Evolutionary conservation across 139 green algal genomes (phyloP), one percentile per base, ranked within the genome.

Genomic region (Diplosphaera chodatii): DNA sequence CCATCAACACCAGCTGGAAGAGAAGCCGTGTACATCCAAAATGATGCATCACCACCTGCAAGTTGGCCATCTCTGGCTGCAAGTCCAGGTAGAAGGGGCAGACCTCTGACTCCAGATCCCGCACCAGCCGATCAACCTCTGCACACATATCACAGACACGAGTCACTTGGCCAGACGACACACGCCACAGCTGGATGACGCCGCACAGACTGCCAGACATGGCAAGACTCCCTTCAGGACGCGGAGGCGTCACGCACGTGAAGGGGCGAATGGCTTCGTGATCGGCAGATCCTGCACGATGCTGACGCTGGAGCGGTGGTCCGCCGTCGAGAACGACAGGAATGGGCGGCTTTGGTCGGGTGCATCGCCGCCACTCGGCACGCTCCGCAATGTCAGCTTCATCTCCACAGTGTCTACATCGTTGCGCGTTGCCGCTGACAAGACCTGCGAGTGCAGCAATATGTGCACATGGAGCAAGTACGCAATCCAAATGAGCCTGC

Each of bases 1-100:
- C n/a, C n/a, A n/a, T n/a, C n/a, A n/a, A n/a, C n/a, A n/a, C n/a
- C n/a, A n/a, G n/a, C n/a, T n/a, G n/a, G n/a, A n/a, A n/a, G n/a
- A n/a, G n/a, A n/a, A n/a, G n/a, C n/a, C n/a, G n/a, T n/a, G n/a
- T n/a, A n/a, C n/a, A n/a, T n/a, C n/a, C n/a, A n/a, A n/a, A n/a
- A n/a, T n/a, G n/a, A n/a, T n/a, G n/a, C n/a, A n/a, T n/a, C n/a
- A n/a, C 4, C 32, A 76, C 78, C 78, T 79, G 74, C 1, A 86
- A 48, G 40, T 75, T 41, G 23, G 32, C 32, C 29, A 80, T 32
- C 71, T 89, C 80, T 33, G 77, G 77, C 63, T 70, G 72, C 13
- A 96, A 63, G 76, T 96, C 90, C 8, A 92, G n/a, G 73, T 96
- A 96, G 70, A 83, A 90, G 23, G 80, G 72, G 70, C 86, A 90